A percentile compares a stretch with the other conserved stretches of the same genome.
These are phyloP conservation scores for Alternaria arborescens DNA, from an alignment of 2,329 filamentous ascomycete species.

Conservation along the genomic window DNA sequence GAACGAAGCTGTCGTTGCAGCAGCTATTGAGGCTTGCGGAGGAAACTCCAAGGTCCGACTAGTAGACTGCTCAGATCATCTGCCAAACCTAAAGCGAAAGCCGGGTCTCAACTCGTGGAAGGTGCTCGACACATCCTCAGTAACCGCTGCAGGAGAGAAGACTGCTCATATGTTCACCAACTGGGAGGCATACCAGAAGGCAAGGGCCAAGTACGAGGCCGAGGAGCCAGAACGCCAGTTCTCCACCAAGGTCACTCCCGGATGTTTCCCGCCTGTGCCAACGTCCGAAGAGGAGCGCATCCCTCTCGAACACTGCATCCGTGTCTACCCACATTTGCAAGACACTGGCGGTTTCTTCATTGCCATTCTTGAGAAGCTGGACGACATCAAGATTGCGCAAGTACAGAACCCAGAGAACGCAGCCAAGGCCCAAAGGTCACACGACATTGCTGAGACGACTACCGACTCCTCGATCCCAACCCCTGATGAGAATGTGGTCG, in stretches of 20 bases:
- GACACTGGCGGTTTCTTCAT: conserved; percentile 99
- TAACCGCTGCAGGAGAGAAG: conserved; percentile 66
- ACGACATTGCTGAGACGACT: conserved; percentile 28
- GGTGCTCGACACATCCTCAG: conserved; percentile 68
- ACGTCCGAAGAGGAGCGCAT: conserved; percentile 66
- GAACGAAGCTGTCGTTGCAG: conserved; percentile 90
- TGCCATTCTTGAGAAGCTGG: conserved; percentile 88
- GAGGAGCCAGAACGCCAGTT: conserved; percentile 66
- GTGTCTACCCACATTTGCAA: conserved; percentile 93
- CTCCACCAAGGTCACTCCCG: conserved; percentile 66
- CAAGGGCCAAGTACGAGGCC: conserved; percentile 66
- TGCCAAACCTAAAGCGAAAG: conserved; percentile 78
- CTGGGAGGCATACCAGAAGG: conserved; percentile 82
- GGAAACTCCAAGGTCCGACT: conserved; percentile 82
- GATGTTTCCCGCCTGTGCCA: conserved; percentile 80
- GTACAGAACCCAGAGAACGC: conserved; percentile 37
- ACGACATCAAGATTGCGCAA: conserved; percentile 62
- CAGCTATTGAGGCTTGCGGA: conserved; percentile 89
- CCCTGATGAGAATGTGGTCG: conserved; percentile 37
- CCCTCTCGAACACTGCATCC: conserved; percentile 88
- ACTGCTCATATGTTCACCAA: conserved; percentile 78
- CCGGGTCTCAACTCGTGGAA: conserved; percentile 84
- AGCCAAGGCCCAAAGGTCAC: conserved; percentile 34
- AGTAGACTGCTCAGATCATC: conserved; percentile 79
- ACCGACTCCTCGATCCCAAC: conserved; percentile 31